Percentiles rank a stretch among this genome's conserved stretches.
phyloP scores from a whole-genome alignment of 1,284 basidiomycete genomes.

The Trichosporon sp. region DNA sequence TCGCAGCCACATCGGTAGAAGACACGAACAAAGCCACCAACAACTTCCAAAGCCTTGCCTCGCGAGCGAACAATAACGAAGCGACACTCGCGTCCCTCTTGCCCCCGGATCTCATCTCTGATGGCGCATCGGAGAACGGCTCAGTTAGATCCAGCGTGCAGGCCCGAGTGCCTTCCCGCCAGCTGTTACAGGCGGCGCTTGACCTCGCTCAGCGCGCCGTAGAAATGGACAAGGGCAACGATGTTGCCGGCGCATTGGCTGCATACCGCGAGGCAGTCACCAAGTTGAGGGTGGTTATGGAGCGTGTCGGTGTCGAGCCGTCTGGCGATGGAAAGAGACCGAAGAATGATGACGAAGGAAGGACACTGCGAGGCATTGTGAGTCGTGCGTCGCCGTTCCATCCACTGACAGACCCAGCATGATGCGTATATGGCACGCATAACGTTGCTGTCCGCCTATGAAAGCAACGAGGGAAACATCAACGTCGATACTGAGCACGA shows the following conservation, averaged over 20 bases:
- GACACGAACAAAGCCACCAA: constrained; percentile 3
- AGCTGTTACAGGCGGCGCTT: constrained; percentile 45
- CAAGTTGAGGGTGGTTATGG: constrained; percentile 46
- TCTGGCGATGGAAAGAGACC: constrained; percentile 17
- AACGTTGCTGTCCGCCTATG: constrained; percentile 36
- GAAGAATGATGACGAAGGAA: constrained; percentile 44
- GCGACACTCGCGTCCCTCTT: constrained; percentile 17
- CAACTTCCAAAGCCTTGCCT: background rate
- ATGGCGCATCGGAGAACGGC: constrained; percentile 10
- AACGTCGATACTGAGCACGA: constrained; percentile 2
- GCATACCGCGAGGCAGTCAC: constrained; percentile 46
- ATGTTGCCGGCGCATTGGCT: constrained; percentile 43
- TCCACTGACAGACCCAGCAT: constrained; percentile 27
- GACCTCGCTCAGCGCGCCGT: constrained; percentile 48
- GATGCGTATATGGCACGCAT: constrained; percentile 48
- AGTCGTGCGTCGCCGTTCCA: constrained; percentile 15
- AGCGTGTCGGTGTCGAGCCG: constrained; percentile 40
- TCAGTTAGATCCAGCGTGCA: constrained; percentile 16
- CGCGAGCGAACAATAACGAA: background rate
- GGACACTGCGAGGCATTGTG: constrained; percentile 47
- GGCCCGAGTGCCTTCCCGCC: constrained; percentile 40
- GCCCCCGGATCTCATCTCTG: constrained; percentile 8
- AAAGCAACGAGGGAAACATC: constrained; percentile 10
- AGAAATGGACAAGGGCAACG: constrained; percentile 48
- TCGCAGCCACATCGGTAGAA: background rate